phyloP scores from a whole-genome alignment of 2,329 filamentous ascomycete species.

The Alternaria sp. region DNA sequence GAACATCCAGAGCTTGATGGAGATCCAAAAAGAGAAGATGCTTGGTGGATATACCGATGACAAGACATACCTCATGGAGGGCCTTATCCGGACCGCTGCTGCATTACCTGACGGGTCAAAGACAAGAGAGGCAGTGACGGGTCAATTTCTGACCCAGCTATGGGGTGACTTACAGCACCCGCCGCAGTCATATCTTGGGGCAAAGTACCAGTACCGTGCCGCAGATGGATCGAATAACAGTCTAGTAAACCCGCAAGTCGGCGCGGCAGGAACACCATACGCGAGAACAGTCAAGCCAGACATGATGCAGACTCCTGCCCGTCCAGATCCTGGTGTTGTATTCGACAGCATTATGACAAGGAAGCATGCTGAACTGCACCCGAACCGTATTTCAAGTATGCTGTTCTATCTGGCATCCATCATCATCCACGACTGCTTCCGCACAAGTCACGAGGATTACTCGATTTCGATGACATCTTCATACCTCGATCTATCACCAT shows the following conservation, averaged over 20 bases:
- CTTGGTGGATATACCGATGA: slow-evolving; percentile 68
- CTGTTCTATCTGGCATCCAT: slow-evolving; percentile 79
- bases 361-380: slow-evolving; percentile 69
- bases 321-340: slow-evolving; percentile 71
- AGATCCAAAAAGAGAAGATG: slow-evolving; percentile 48
- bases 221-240: slow-evolving; percentile 65
- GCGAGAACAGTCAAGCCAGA: slow-evolving; percentile 70
- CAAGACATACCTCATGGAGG: slow-evolving; percentile 69
- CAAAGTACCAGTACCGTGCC: slow-evolving; percentile 58
- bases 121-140: slow-evolving; percentile 53
- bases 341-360: slow-evolving; percentile 75
- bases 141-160: slow-evolving; percentile 56
- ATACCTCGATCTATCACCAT: slow-evolving; percentile 76
- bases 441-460: slow-evolving; percentile 69
- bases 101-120: slow-evolving; percentile 53
- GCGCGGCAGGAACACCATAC: slow-evolving; percentile 72
- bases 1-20: slow-evolving; percentile 50
- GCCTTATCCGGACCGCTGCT: slow-evolving; percentile 60
- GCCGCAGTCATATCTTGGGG: slow-evolving; percentile 55
- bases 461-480: slow-evolving; percentile 74
- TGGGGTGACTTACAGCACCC: slow-evolving; percentile 61
- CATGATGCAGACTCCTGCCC: slow-evolving; percentile 65
- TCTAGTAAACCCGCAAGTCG: slow-evolving; percentile 69
- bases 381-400: slow-evolving; percentile 77
- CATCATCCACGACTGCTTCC: slow-evolving; percentile 69